These are phyloP conservation scores for Trypanosoma conorhini DNA, from an alignment of 208 protist species.

Conservation along the genomic window DNA sequence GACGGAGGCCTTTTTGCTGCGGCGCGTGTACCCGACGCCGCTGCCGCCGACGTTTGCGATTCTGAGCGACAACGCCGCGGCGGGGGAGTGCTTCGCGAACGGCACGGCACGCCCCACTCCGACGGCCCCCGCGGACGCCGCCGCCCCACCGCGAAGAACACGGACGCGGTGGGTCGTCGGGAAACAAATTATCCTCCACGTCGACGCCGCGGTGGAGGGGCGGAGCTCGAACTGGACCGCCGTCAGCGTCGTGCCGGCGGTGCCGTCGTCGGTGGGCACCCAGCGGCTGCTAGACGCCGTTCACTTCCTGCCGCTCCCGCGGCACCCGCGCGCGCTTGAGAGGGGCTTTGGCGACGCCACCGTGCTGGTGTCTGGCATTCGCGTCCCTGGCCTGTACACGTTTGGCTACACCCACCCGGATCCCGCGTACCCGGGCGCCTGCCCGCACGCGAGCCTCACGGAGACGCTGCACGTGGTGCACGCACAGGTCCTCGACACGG, in stretches of 20 bases:
- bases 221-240: slow-evolving; percentile 42
- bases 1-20: slow-evolving; percentile 61
- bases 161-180: slow-evolving; percentile 51
- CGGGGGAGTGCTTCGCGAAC: slow-evolving; percentile 8
- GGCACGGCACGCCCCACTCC: not conserved
- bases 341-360: slow-evolving; percentile 52
- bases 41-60: slow-evolving; percentile 42
- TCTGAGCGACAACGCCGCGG: slow-evolving; percentile 61
- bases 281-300: slow-evolving; percentile 50
- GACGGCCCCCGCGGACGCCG: not conserved
- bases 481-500: slow-evolving; percentile 60
- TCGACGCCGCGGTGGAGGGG: slow-evolving; percentile 40
- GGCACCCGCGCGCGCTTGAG: slow-evolving; percentile 43
- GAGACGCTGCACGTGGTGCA: slow-evolving; percentile 77
- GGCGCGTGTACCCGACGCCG: slow-evolving; percentile 60
- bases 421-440: slow-evolving; percentile 61
- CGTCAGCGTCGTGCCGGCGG: slow-evolving; percentile 35
- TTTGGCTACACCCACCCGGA: slow-evolving; percentile 60
- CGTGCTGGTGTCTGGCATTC: slow-evolving; percentile 53
- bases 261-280: slow-evolving; percentile 34
- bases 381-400: slow-evolving; percentile 76
- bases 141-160: not conserved
- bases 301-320: slow-evolving; percentile 41
- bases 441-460: slow-evolving; percentile 53
- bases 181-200: slow-evolving; percentile 63